Base-by-base conservation (phyloP, 163 green algal genomes). In the Scenedesmus sp. region DNA sequence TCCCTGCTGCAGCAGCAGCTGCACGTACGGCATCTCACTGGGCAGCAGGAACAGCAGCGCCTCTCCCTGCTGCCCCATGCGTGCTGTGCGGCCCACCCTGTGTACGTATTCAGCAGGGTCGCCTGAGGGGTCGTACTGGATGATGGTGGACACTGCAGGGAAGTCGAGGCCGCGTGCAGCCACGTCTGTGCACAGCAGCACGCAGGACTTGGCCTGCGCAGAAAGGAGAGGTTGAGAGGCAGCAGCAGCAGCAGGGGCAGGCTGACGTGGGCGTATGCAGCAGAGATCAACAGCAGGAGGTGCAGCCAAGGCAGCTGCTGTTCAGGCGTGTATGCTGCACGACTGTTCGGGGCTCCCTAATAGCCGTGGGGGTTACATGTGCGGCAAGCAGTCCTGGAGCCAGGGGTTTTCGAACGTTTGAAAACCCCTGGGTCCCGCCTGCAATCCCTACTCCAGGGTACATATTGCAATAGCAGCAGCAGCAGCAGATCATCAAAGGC, bases 101-200 rank as follows among this genome's bases (percentile, higher is more conserved):
- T 99, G 98, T 55, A 99, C 94, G 88, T 98, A 99, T 85, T 97
- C 95, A 26, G 92, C 88, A 5, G 97, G 96, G 34, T 97, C 97
- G 20, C 97, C 96, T 1, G 98, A 97, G 10, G 97, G 93, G 92
- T 99, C 98, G 82, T 97, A 97, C 95, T 99, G 98, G 26, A 99
- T 79, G 81, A 99, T 97, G 95, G 95, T 97, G 86, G 98, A 92
- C 7, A 99, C 98, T 60, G 96, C 95, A 23, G 98, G 98, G 67
- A 99, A 98, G 96, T 99, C 98, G 66, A 99, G 94, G 0, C 98
- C 98, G 2, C 98, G 93, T 0, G 98, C 98, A 6, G 98, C 98
- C 13, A 99, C 97, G 85, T 99, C 98, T 0, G 98, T 99, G 92
- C 95, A 97, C 16, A 99, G 91, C 86, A 99, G 93, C n/a, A 97